phyloP scores from a whole-genome alignment of 2,329 filamentous ascomycete genomes.

The Chaetomiaceae sp. region DNA sequence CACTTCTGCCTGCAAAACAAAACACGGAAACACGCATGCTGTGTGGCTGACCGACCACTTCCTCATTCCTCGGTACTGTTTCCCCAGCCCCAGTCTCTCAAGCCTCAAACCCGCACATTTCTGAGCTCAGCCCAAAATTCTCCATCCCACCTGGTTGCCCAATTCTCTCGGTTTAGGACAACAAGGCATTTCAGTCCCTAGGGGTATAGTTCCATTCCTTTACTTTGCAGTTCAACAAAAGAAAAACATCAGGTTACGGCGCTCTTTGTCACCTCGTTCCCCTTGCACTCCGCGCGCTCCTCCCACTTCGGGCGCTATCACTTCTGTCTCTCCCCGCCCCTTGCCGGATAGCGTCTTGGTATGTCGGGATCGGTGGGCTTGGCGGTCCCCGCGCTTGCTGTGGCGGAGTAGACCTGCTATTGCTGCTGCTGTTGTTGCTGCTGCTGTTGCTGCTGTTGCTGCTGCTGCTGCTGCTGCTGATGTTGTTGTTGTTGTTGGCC shows the following conservation, averaged over 20 bases:
- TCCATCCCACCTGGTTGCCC: no score
- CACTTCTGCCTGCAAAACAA: no score
- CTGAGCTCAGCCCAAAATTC: no score
- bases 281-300: conserved; percentile 1
- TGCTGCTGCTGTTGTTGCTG: background rate
- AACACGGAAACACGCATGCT: no score
- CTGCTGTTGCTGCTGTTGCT: conserved; percentile 1
- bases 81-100: no score
- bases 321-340: conserved; percentile 46
- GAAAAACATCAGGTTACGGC: background rate
- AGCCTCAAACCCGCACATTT: no score
- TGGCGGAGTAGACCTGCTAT: conserved; percentile 14
- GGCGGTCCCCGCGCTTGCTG: conserved; percentile 28
- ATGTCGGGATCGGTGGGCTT: conserved; percentile 72
- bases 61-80: conserved; percentile 3
- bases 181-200: background rate
- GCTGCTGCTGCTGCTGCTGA: background rate
- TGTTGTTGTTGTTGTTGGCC: conserved; percentile 14
- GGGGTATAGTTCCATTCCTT: conserved; percentile 3
- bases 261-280: conserved; percentile 11
- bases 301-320: conserved; percentile 33
- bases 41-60: no score
- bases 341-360: conserved; percentile 67
- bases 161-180: background rate
- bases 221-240: no score